Base-by-base conservation (phyloP, 2,329 filamentous ascomycete genomes). In the Pyrenochaeta sp. region DNA sequence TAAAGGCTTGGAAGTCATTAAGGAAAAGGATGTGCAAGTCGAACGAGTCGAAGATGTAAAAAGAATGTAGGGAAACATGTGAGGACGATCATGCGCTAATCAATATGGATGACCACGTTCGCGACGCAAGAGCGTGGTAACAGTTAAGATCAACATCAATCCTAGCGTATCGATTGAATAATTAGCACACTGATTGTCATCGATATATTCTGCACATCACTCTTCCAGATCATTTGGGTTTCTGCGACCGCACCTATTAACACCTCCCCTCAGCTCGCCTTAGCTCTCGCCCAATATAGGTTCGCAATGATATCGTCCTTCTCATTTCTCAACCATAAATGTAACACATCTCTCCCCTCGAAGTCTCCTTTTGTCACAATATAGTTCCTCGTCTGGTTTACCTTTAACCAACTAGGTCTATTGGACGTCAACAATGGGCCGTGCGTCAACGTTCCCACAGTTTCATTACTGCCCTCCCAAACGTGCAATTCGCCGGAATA, bases 21-120 rank as follows among this genome's bases (percentile, higher is more conserved):
- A 58, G 1, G 68, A 71, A 47, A 72, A 71, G 25, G 56, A 64
- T 5, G 34, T 61, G 12, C 62, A 61, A 5, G 52, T 71, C 7
- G 65, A 71, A 34, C 62, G 59, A 22, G 62, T 71, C 28, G 67
- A 67, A 61, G 49, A 42, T 12, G 37, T 68, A 13, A 50, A 50
- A 49, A 58, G 49, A 42, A 54, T 39, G 50, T 40, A 48, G 5
- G 7, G 15, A 54, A 37, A n/a, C 48, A n/a, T 30, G 47, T 50
- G 19, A 19, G 37, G 37, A 30, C 10, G n/a, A 37, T 25, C 24
- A 24, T 19, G n/a, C 32, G 10, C 7, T 13, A 36, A 36, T 3
- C 13, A 8, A 9, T 36, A 10, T 36, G 19, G 8, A 36, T 36
- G 12, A 12, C 32, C 13, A 10, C 10, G 10, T 19, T 5, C 30